Base-by-base conservation (phyloP, 139 green algal species). In the Chlorella sp. region DNA sequence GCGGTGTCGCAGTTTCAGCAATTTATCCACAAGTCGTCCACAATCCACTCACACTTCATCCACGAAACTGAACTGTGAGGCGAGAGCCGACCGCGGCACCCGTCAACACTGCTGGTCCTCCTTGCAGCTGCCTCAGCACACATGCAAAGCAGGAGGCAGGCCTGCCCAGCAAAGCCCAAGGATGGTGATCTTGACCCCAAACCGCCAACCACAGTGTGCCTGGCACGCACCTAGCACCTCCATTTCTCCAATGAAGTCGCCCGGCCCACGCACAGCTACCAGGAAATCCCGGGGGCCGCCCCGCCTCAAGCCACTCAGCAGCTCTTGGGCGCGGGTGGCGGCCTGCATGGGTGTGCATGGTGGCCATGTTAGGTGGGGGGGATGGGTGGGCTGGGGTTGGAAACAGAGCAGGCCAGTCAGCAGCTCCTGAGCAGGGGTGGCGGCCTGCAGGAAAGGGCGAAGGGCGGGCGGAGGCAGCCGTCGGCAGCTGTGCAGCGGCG, bases 201-300 rank as follows among this genome's bases (percentile, higher is more conserved):
- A n/a, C 62, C 16, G 24, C 62, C 62, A 40, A 5, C 4, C 28
- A 36, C 62, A 70, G 6, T 26, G 9, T 1, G 40, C 38, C n/a
- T 19, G 5, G 32, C 7, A 38, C 69, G 44, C 70, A 75, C 54
- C 60, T 4, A 86, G 41, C 30, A 58, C 56, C 72, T 86, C 81
- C 56, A 86, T 86, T 43, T 86, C 81, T 6, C 81, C 81, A n/a
- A 86, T 28, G 34, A 86, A 75, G 48, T 78, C 79, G 9, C 79
- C 79, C 8, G 79, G 79, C 4, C 79, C 64, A 0, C 79, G 41
- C 1, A 46, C 13, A 8, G 79, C 79, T 44, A 89, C 86, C 76
- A 92, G 76, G 72, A 72, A 92, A 54, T 90, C 80, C 0, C 80
- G 58, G 0, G 80, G 60, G 16, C 83, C 51, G 9, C 51, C 84